Percentiles rank a stretch among this genome's conserved stretches.
Conservation (phyloP, 2,329 filamentous ascomycete genomes). For the Aspergillus vadensis region DNA sequence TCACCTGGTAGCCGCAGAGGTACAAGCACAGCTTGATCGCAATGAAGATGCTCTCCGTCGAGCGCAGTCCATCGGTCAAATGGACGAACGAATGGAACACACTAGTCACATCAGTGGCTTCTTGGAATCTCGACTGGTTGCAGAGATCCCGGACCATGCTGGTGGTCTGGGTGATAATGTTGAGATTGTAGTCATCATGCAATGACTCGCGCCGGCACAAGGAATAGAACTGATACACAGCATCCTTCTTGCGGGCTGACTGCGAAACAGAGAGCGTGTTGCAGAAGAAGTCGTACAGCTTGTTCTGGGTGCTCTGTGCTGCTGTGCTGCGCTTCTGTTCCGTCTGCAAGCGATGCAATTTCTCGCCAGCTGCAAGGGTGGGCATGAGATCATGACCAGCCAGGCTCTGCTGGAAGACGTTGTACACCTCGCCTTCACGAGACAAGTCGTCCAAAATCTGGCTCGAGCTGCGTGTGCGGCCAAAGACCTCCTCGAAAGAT, state of each 20-base stretch:
- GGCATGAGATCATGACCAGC: conserved; percentile 37
- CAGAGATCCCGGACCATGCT: conserved; percentile 34
- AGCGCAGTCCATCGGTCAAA: conserved; percentile 36
- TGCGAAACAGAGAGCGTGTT: conserved; percentile 32
- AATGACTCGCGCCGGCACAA: conserved; percentile 36
- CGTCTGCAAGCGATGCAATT: conserved; percentile 31
- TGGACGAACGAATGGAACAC: conserved; percentile 40
- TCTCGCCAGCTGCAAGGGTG: conserved; percentile 34
- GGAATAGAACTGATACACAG: conserved; percentile 37
- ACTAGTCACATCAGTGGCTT: conserved; percentile 37
- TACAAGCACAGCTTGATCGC: conserved; percentile 43
- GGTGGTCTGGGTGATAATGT: conserved; percentile 33
- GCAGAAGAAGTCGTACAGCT: conserved; percentile 43
- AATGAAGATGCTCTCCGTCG: conserved; percentile 35
- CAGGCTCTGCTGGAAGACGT: conserved; percentile 39
- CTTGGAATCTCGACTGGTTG: conserved; percentile 33
- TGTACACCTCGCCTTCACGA: conserved; percentile 47
- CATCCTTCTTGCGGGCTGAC: conserved; percentile 27
- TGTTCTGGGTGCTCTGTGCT: conserved; percentile 34
- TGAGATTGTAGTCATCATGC: conserved; percentile 33
- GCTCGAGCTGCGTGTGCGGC: conserved; percentile 38
- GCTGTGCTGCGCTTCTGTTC: conserved; percentile 35
- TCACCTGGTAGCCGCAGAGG: conserved; percentile 36
- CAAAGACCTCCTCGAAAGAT: conserved; percentile 47
- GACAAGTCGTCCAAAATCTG: conserved; percentile 49